Base-by-base conservation (phyloP, 116 monocot species). In the Posidonia oceanica region DNA sequence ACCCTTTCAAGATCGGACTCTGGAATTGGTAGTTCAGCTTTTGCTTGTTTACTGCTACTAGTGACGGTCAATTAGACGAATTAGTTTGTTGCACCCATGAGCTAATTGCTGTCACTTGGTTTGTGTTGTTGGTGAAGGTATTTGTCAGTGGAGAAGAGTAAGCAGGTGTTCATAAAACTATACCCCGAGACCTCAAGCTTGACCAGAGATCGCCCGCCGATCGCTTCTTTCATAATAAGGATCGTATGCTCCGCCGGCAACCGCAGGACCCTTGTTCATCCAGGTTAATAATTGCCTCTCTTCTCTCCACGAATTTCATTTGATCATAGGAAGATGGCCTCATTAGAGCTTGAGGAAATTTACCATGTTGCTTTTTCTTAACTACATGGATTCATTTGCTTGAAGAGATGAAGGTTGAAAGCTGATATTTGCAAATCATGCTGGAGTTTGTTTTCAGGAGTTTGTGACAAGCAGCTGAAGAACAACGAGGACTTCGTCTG, bases 401-500 rank as follows among this genome's bases (percentile, higher is more conserved):
- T 29, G 29, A 29, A 29, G 29, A 42, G 4, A 42, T 42, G 42
- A 5, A 8, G 4, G 42, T 42, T 42, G 42, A 48, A 48, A 48
- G 58, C 23, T 37, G 63, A 36, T 64, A 37, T 64, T 16, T 37
- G 36, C 4, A 15, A 10, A 21, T 14, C 63, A 64, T 36, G 14
- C 39, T 38, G 15, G 16, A n/a, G 2, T 1, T 70, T 39, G 4
- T 57, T 70, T 15, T 58, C 76, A 96, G 96, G 79, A 54, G 79
- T 91, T 71, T 78, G 79, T 64, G 91, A 96, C 76, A 96, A 82
- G 72, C 88, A 76, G 76, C 59, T 96, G 29, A 94, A 90, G 82
- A 91, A 63, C 77, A 86, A 75, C 74, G 89, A 91, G 29, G 91
- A 91, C 59, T 96, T 96, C 72, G 80, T 88, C 7, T 96, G 96